A percentile compares a stretch with the other conserved stretches of the same genome.
Evolutionary conservation across 208 protist species (phyloP).

Genomic region (Leishmania turanica): DNA sequence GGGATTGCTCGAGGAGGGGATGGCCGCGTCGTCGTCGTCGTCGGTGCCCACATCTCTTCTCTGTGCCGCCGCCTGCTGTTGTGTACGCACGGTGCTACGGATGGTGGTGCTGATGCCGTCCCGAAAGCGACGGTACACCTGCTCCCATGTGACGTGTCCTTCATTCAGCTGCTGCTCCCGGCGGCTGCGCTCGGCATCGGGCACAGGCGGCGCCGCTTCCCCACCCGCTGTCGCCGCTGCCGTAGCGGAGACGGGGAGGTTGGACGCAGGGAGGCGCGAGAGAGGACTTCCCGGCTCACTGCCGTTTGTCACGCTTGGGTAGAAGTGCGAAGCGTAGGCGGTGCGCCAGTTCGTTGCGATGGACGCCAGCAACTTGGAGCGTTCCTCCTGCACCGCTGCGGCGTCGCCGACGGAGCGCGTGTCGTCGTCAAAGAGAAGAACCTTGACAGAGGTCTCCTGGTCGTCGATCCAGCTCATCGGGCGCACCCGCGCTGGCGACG

Average conservation of each 20-base stretch:
- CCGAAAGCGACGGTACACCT: conserved; percentile 26
- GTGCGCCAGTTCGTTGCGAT: conserved; percentile 26
- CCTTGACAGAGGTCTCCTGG: conserved; percentile 26
- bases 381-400: conserved; percentile 27
- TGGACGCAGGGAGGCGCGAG: not conserved
- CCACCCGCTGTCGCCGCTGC: not conserved
- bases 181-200: not conserved
- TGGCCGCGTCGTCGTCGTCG: not conserved
- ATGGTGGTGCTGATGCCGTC: conserved; percentile 6
- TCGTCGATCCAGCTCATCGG: conserved; percentile 36
- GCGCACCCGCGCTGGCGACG: conserved; percentile 7
- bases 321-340: conserved; percentile 31
- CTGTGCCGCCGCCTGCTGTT: not conserved
- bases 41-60: not conserved
- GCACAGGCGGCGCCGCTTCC: not conserved
- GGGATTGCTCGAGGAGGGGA: conserved; percentile 28
- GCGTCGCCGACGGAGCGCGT: conserved; percentile 25
- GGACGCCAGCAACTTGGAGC: conserved; percentile 24
- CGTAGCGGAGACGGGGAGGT: not conserved
- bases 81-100: not conserved
- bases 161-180: not conserved
- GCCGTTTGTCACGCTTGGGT: conserved; percentile 17
- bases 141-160: conserved; percentile 19
- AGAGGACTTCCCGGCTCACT: conserved; percentile 3
- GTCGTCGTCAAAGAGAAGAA: conserved; percentile 32